Conservation (phyloP, 2,329 filamentous ascomycete species). For the Leptographium galeiforme region DNA sequence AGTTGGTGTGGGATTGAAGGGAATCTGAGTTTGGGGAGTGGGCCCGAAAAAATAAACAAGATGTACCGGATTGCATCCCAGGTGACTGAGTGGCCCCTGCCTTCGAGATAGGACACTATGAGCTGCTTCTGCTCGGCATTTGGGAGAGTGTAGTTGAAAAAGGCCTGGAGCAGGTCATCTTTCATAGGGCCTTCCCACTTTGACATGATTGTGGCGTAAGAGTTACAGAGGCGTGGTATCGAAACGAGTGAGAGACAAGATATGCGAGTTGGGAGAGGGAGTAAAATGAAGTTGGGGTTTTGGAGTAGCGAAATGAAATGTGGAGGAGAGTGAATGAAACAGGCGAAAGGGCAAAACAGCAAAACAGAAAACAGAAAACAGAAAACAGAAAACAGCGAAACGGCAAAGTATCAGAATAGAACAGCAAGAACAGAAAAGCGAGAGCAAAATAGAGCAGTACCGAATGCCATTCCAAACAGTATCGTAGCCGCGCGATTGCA, state of each 20-base stretch:
- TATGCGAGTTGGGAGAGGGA: too few relatives aligned
- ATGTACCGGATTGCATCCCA: slow-evolving; percentile 15
- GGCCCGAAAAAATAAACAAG: neutral
- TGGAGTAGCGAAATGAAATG: neutral
- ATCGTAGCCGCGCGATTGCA: slow-evolving; percentile 14
- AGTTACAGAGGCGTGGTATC: neutral
- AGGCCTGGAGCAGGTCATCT: slow-evolving; percentile 10
- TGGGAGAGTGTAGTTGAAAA: slow-evolving; percentile 4
- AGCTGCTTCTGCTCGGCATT: slow-evolving; percentile 9
- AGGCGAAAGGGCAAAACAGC: neutral
- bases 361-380: neutral
- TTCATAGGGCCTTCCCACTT: slow-evolving; percentile 8
- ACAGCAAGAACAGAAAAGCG: slow-evolving; percentile 3
- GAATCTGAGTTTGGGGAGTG: too few relatives aligned
- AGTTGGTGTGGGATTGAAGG: too few relatives aligned
- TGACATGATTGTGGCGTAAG: slow-evolving; percentile 2
- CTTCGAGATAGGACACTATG: slow-evolving; percentile 8
- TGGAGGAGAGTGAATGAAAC: neutral
- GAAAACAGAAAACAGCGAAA: neutral
- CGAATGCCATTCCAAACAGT: slow-evolving; percentile 23
- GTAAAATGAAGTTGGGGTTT: neutral
- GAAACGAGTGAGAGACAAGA: too few relatives aligned
- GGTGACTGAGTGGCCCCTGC: slow-evolving; percentile 12
- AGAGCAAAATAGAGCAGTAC: slow-evolving; percentile 13
- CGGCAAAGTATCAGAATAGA: neutral